A percentile compares a stretch with the other conserved stretches of the same genome.
Conservation (phyloP, 345 rosid genomes). For the Laguncularia racemosa region DNA sequence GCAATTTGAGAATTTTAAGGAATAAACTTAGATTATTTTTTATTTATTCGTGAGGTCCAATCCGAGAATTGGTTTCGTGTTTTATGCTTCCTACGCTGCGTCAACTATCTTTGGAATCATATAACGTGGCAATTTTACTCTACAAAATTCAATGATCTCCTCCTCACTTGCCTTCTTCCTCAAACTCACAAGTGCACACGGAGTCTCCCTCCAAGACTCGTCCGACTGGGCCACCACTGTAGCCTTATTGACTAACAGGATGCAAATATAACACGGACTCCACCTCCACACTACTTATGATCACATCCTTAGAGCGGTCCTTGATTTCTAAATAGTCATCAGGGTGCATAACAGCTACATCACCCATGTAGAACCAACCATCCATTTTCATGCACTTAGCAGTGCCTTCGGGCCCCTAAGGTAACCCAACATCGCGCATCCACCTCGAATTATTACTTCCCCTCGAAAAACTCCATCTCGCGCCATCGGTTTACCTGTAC, state of each 20-base stretch:
- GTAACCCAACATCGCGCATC: constrained; percentile 67
- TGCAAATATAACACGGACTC: constrained; percentile 60
- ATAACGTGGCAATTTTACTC: constrained; percentile 14
- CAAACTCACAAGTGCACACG: too few relatives aligned
- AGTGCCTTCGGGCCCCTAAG: constrained; percentile 52
- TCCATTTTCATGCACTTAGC: constrained; percentile 32
- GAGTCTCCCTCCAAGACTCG: constrained; percentile 78
- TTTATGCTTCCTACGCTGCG: constrained; percentile 14
- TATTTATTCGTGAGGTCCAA: too few relatives aligned
- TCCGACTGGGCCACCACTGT: constrained; percentile 83
- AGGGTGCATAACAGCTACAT: constrained; percentile 62
- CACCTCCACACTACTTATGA: constrained; percentile 66
- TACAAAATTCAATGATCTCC: too few relatives aligned
- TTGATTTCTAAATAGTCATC: constrained; percentile 66
- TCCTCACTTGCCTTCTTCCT: too few relatives aligned
- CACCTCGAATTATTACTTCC: constrained; percentile 65
- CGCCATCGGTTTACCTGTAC: constrained; percentile 34
- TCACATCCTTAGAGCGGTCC: constrained; percentile 70
- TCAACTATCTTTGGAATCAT: constrained; percentile 20
- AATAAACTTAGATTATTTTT: too few relatives aligned
- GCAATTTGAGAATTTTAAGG: too few relatives aligned
- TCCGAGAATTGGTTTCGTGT: constrained; percentile 16
- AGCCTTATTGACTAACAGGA: constrained; percentile 57
- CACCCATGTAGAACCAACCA: constrained; percentile 67
- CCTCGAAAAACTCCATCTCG: constrained; percentile 54